Percentiles rank a stretch among this genome's conserved stretches.
phyloP scores from a whole-genome alignment of 176 grass and related monocot species.

The Urochloa ruziziensis region DNA sequence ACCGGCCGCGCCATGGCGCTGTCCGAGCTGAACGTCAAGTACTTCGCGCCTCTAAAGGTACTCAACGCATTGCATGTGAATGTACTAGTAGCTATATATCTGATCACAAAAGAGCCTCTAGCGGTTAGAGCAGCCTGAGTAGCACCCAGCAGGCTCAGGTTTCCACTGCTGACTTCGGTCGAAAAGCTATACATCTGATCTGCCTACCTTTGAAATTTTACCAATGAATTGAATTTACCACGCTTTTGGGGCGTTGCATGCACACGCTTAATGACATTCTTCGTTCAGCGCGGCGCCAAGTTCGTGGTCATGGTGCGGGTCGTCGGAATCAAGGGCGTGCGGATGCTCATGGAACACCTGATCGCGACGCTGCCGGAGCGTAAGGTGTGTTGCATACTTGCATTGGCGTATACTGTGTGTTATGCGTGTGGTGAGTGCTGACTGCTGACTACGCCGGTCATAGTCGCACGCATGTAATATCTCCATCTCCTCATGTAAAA shows the following conservation, averaged over 20 bases:
- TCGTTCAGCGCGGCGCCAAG: slow-evolving; percentile 34
- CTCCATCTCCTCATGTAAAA: too few relatives aligned
- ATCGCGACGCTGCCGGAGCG: slow-evolving; percentile 58
- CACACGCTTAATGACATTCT: background rate
- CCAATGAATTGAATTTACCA: too few relatives aligned
- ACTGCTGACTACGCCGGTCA: too few relatives aligned
- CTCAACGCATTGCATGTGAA: background rate
- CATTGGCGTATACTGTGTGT: too few relatives aligned
- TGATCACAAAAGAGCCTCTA: too few relatives aligned
- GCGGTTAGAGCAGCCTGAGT: too few relatives aligned
- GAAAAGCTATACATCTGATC: too few relatives aligned
- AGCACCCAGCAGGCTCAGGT: too few relatives aligned
- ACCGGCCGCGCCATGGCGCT: slow-evolving; percentile 51
- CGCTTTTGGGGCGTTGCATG: background rate
- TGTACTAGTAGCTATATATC: background rate
- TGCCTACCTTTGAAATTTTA: too few relatives aligned
- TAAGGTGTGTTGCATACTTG: slow-evolving; percentile 33
- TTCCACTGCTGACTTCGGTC: too few relatives aligned
- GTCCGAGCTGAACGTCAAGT: slow-evolving; percentile 59
- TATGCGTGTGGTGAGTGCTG: too few relatives aligned
- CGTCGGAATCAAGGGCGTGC: slow-evolving; percentile 34
- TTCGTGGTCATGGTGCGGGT: slow-evolving; percentile 57
- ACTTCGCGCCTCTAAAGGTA: slow-evolving; percentile 42
- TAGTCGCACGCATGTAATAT: too few relatives aligned
- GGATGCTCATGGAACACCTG: slow-evolving; percentile 43